phyloP scores from a whole-genome alignment of 805 yeast genomes.

The Metschnikowia henanensis region DNA sequence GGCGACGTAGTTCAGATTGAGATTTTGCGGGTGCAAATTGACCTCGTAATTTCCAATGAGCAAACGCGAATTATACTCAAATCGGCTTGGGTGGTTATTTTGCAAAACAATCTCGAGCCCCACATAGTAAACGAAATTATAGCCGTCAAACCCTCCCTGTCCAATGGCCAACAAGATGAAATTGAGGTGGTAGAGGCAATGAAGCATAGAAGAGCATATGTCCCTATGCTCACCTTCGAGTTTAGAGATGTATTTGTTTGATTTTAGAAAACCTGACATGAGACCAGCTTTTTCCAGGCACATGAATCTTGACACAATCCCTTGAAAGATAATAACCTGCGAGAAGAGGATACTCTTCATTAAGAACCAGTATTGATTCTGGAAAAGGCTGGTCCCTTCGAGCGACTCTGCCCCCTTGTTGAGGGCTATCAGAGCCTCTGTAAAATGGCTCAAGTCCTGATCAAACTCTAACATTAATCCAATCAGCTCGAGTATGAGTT shows the following conservation, averaged over 20 bases:
- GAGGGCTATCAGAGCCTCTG: slow-evolving; percentile 17
- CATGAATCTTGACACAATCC: slow-evolving; percentile 41
- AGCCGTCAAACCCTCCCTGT: slow-evolving; percentile 63
- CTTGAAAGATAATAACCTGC: slow-evolving; percentile 51
- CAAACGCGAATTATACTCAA: slow-evolving; percentile 23
- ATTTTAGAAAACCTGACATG: slow-evolving; percentile 21
- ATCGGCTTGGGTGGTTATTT: slow-evolving; percentile 13
- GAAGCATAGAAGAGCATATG: slow-evolving; percentile 33
- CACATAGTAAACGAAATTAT: slow-evolving; percentile 57
- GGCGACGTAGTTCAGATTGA: slow-evolving; percentile 28
- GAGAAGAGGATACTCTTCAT: slow-evolving; percentile 47
- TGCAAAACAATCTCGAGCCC: slow-evolving; percentile 43
- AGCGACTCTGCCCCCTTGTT: slow-evolving; percentile 6
- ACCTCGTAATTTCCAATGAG: slow-evolving; percentile 38
- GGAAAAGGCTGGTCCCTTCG: slow-evolving; percentile 13
- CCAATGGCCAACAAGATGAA: slow-evolving; percentile 55
- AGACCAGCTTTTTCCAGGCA: slow-evolving; percentile 18
- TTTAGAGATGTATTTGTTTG: slow-evolving; percentile 6
- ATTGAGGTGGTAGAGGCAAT: slow-evolving; percentile 43
- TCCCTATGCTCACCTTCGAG: slow-evolving; percentile 29
- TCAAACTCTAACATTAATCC: slow-evolving; percentile 31
- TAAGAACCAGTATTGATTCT: slow-evolving; percentile 36
- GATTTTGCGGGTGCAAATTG: slow-evolving; percentile 26
- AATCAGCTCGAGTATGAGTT: slow-evolving; percentile 22
- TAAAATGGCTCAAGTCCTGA: slow-evolving; percentile 18